A percentile compares a stretch with the other conserved stretches of the same genome.
These are phyloP conservation scores for Cladophialophora immunda DNA, from an alignment of 2,329 filamentous ascomycete genomes.

Conservation along the genomic window DNA sequence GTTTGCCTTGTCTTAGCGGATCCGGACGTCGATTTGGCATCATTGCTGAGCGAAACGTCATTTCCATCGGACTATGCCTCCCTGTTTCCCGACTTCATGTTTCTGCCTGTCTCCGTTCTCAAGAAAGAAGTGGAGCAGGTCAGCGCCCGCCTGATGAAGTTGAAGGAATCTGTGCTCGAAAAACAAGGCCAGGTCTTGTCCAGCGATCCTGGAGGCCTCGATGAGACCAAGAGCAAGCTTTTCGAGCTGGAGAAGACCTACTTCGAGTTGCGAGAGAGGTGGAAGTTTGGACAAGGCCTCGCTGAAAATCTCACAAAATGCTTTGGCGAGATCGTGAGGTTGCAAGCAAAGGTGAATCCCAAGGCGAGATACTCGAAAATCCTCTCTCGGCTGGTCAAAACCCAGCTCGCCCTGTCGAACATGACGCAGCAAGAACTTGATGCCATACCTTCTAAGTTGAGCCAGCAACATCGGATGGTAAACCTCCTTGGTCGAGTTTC, in stretches of 20 bases:
- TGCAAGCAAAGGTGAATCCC: not conserved
- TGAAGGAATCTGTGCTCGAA: not conserved
- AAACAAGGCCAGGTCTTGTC: not conserved
- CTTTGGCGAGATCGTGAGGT: slow-evolving; percentile 10
- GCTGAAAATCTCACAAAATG: slow-evolving; percentile 2
- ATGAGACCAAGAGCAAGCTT: not conserved
- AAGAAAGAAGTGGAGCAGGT: not conserved
- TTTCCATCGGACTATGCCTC: slow-evolving; percentile 9
- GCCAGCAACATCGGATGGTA: slow-evolving; percentile 5
- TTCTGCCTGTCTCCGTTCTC: not conserved
- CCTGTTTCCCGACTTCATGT: slow-evolving; percentile 7
- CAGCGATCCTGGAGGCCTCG: not conserved
- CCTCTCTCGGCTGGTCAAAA: not conserved
- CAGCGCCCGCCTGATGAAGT: not conserved
- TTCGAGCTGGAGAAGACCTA: slow-evolving; percentile 7
- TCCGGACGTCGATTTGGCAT: not conserved
- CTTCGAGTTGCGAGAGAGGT: not conserved
- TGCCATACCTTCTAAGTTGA: slow-evolving; percentile 4
- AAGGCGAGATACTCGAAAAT: not conserved
- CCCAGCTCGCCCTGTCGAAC: not conserved
- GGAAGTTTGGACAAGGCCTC: slow-evolving; percentile 4
- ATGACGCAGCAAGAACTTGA: slow-evolving; percentile 5
- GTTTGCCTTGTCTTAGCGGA: not conserved
- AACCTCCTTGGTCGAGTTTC: not conserved
- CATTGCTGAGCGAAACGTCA: not conserved